phyloP scores from a whole-genome alignment of 2,329 filamentous ascomycete genomes.

The Cladosporium oxysporum region DNA sequence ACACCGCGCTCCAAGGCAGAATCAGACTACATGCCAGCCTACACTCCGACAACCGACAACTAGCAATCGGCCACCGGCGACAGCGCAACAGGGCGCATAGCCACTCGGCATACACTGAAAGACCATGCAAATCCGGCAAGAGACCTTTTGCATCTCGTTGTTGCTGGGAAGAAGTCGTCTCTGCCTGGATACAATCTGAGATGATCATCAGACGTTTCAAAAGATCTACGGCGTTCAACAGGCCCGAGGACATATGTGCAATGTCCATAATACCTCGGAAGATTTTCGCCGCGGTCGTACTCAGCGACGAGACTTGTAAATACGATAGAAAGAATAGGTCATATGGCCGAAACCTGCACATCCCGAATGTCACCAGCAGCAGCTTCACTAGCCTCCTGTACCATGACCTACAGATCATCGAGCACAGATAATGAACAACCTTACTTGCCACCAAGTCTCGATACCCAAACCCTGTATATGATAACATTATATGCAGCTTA shows the following conservation, averaged over 20 bases:
- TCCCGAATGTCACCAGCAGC: not conserved
- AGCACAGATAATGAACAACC: too few species aligned
- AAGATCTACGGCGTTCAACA: not conserved
- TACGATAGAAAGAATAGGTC: not conserved
- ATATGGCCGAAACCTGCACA: not conserved
- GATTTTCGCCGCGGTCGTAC: not conserved
- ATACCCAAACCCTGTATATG: too few species aligned
- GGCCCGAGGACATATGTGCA: not conserved
- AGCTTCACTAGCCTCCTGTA: not conserved
- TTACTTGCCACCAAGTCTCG: too few species aligned
- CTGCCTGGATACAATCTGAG: too few species aligned
- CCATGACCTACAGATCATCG: not conserved
- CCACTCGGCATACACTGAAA: too few species aligned
- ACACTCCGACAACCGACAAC: not conserved
- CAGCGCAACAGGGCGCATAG: not conserved
- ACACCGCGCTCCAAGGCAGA: too few species aligned
- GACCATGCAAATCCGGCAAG: too few species aligned
- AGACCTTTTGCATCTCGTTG: too few species aligned
- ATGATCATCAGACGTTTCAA: not conserved
- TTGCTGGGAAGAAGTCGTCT: too few species aligned
- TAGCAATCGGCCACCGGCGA: too few species aligned
- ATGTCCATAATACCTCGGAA: not conserved
- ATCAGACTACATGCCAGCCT: too few species aligned
- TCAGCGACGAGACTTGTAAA: not conserved
- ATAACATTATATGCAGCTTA: too few species aligned